phyloP scores from a whole-genome alignment of 1,284 basidiomycete genomes.

The Mycosarcoma mackinlayi region DNA sequence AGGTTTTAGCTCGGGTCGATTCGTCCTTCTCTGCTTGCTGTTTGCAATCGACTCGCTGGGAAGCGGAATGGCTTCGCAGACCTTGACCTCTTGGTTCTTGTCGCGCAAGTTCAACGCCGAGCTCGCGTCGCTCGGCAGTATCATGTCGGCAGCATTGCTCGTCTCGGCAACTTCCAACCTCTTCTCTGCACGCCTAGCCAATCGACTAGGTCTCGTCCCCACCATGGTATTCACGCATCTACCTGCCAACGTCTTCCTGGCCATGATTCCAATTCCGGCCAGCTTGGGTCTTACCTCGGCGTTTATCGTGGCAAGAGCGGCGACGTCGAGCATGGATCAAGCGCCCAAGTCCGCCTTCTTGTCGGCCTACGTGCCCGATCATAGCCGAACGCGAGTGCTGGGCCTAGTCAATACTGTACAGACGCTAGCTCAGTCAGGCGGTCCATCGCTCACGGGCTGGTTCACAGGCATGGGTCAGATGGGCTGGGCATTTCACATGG shows the following conservation, averaged over 20 bases:
- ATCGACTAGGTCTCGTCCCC: slow-evolving; percentile 10
- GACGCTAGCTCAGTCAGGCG: slow-evolving; percentile 25
- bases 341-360: slow-evolving; percentile 26
- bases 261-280: slow-evolving; percentile 8
- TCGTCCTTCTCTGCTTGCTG: slow-evolving; percentile 15
- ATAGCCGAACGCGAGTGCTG: slow-evolving; percentile 12
- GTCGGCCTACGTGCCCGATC: slow-evolving; percentile 11
- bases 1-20: slow-evolving; percentile 3
- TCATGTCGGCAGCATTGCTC: slow-evolving; percentile 18
- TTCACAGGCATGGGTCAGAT: slow-evolving; percentile 10
- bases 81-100: slow-evolving; percentile 23
- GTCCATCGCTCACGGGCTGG: slow-evolving; percentile 22
- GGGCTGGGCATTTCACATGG: slow-evolving; percentile 24
- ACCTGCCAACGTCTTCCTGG: slow-evolving; percentile 15
- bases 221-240: slow-evolving; percentile 33
- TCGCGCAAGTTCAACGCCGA: slow-evolving; percentile 29
- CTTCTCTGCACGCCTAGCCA: slow-evolving; percentile 25
- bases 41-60: slow-evolving; percentile 31
- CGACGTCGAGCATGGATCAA: slow-evolving; percentile 24
- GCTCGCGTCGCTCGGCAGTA: slow-evolving; percentile 19
- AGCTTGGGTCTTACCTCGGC: slow-evolving; percentile 14
- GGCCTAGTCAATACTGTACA: slow-evolving; percentile 23
- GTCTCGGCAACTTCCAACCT: slow-evolving; percentile 28
- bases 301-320: slow-evolving; percentile 20
- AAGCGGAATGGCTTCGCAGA: slow-evolving; percentile 30